Evolutionary conservation across 1,139 yeast genomes (phyloP).

Genomic region (Pichia sp.): DNA sequence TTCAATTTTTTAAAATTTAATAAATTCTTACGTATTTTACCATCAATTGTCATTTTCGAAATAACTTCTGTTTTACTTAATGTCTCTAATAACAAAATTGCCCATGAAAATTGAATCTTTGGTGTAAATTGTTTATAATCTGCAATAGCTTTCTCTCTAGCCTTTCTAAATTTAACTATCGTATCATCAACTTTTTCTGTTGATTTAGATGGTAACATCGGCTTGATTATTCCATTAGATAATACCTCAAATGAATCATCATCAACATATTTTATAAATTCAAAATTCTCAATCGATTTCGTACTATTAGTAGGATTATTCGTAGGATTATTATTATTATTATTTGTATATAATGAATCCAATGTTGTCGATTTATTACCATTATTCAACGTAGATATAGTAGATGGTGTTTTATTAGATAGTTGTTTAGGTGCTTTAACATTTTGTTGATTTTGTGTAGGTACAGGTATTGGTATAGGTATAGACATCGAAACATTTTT

Average conservation of each 20-base stretch:
- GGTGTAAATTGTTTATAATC: constrained; percentile 36
- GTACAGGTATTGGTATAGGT: neutral
- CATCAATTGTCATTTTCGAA: constrained; percentile 40
- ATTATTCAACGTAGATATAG: neutral
- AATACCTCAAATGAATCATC: constrained; percentile 18
- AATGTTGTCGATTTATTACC: neutral
- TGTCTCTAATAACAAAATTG: constrained; percentile 41
- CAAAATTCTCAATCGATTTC: neutral
- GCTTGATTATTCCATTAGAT: constrained; percentile 25
- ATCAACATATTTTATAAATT: constrained; percentile 16
- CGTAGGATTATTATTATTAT: neutral
- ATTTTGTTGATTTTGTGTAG: neutral
- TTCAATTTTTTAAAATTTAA: constrained; percentile 39
- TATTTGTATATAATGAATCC: neutral
- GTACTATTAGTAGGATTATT: neutral
- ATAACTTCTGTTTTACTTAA: constrained; percentile 36
- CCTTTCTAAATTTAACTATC: constrained; percentile 24
- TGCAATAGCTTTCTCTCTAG: constrained; percentile 29
- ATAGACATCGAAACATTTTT: neutral
- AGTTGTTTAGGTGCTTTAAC: neutral
- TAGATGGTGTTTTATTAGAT: neutral
- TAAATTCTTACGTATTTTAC: constrained; percentile 32
- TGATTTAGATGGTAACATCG: constrained; percentile 28
- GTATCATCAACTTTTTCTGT: constrained; percentile 22
- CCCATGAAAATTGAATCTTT: constrained; percentile 44